These are phyloP conservation scores for Amanita phalloides DNA, from an alignment of 768 basidiomycete genomes.

Conservation along the genomic window DNA sequence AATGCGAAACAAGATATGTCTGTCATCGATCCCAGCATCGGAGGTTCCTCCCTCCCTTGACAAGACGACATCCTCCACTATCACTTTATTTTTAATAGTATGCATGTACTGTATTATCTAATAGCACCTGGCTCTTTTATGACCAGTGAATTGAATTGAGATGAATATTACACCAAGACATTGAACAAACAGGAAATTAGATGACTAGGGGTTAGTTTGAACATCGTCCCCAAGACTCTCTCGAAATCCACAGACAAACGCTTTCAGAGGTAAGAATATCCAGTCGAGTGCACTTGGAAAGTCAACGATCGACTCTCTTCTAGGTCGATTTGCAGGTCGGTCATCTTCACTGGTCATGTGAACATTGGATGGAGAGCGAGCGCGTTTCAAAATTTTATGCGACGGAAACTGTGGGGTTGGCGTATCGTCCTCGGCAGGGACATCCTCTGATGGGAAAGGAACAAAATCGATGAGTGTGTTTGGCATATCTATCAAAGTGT, in stretches of 20 bases:
- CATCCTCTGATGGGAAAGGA: background rate
- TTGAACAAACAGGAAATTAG: slow-evolving; percentile 5
- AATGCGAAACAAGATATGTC: background rate
- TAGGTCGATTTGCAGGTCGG: slow-evolving; percentile 39
- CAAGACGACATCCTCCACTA: background rate
- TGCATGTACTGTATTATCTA: background rate
- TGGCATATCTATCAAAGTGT: background rate
- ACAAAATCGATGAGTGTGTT: background rate
- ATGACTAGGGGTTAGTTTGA: slow-evolving; percentile 2
- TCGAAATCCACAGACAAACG: slow-evolving; percentile 58
- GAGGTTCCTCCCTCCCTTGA: background rate
- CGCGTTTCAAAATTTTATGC: background rate
- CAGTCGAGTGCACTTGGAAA: slow-evolving; percentile 41
- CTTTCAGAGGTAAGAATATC: slow-evolving; percentile 52
- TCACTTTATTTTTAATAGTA: background rate
- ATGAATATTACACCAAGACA: background rate
- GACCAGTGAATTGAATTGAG: background rate
- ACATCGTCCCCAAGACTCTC: slow-evolving; percentile 35
- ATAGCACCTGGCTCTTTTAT: background rate
- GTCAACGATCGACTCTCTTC: slow-evolving; percentile 33
- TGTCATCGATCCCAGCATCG: background rate
- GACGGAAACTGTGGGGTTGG: background rate
- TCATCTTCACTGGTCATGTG: slow-evolving; percentile 13
- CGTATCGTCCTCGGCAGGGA: background rate
- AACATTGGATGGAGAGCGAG: background rate